Conservation (phyloP, 495 filamentous ascomycete species). For the Aspergillus carlsbadensis region DNA sequence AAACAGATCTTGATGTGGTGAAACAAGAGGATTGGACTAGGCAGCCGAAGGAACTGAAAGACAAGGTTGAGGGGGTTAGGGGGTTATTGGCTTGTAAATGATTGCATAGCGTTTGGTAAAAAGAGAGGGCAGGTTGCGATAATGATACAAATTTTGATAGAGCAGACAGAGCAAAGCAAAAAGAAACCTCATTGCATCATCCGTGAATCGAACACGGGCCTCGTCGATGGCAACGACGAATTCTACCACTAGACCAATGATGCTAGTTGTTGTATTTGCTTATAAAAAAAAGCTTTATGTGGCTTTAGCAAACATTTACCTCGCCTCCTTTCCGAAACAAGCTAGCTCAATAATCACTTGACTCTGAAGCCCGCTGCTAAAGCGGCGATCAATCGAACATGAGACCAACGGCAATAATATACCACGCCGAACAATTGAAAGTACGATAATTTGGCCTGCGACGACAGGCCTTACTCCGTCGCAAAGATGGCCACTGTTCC, state of each 20-base stretch:
- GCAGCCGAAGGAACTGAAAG: slow-evolving; percentile 39
- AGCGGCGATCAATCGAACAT: slow-evolving; percentile 8
- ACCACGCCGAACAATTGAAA: not conserved
- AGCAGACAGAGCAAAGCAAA: slow-evolving; percentile 17
- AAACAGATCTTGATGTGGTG: slow-evolving; percentile 31
- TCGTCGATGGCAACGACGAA: slow-evolving; percentile 61
- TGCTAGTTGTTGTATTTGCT: slow-evolving; percentile 25
- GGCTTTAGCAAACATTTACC: not conserved
- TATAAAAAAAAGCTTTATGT: no score
- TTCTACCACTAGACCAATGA: slow-evolving; percentile 62
- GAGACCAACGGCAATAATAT: not conserved
- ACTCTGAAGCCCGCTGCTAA: not conserved
- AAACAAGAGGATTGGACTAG: slow-evolving; percentile 44
- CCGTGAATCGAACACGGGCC: slow-evolving; percentile 60
- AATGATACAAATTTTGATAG: slow-evolving; percentile 5
- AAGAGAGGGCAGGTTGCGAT: no score
- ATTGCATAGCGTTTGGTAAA: not conserved
- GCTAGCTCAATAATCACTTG: slow-evolving; percentile 5
- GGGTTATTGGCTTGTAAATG: slow-evolving; percentile 18
- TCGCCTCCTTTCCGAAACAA: not conserved
- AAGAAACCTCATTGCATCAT: slow-evolving; percentile 44
- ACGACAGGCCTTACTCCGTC: slow-evolving; percentile 18
- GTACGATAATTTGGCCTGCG: slow-evolving; percentile 11
- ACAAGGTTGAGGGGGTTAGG: slow-evolving; percentile 33
- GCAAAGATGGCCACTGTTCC: slow-evolving; percentile 41